These are phyloP conservation scores for Pestalotiopsis fici DNA, from an alignment of 2,329 filamentous ascomycete genomes.

Conservation along the genomic window DNA sequence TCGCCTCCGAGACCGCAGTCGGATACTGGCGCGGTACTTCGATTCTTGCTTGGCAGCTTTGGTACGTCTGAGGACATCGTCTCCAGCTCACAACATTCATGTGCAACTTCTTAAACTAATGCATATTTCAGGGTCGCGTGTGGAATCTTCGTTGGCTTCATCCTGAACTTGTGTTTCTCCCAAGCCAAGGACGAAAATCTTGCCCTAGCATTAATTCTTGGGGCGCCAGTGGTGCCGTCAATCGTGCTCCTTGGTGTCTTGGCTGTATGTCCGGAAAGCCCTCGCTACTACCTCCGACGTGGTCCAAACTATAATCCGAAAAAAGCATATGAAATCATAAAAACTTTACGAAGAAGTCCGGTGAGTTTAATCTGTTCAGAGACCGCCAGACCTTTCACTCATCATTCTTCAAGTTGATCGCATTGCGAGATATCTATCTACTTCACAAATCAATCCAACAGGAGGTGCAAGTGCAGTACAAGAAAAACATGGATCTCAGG, in stretches of 20 bases:
- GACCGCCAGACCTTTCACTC: background rate
- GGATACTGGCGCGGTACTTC: constrained; percentile 49
- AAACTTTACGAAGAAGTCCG: constrained; percentile 34
- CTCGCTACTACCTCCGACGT: constrained; percentile 33
- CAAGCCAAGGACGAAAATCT: constrained; percentile 18
- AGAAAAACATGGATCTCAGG: background rate
- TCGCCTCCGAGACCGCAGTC: constrained; percentile 47
- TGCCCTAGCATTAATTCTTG: constrained; percentile 30
- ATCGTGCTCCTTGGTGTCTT: constrained; percentile 27
- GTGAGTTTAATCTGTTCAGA: background rate
- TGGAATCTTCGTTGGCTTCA: constrained; percentile 36
- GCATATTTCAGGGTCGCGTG: constrained; percentile 30
- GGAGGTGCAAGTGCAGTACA: constrained; percentile 2
- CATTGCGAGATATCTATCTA: constrained; percentile 38
- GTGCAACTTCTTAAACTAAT: background rate
- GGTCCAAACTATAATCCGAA: constrained; percentile 31
- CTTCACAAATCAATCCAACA: constrained; percentile 27
- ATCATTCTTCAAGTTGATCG: constrained; percentile 30
- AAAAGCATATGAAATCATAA: constrained; percentile 28
- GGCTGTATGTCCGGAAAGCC: constrained; percentile 35
- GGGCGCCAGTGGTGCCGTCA: constrained; percentile 29
- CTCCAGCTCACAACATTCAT: background rate
- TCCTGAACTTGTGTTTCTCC: constrained; percentile 24
- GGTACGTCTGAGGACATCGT: constrained; percentile 20
- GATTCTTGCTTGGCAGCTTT: constrained; percentile 48